Base-by-base conservation (phyloP, 768 basidiomycete genomes). In the Ramaria rubella region DNA sequence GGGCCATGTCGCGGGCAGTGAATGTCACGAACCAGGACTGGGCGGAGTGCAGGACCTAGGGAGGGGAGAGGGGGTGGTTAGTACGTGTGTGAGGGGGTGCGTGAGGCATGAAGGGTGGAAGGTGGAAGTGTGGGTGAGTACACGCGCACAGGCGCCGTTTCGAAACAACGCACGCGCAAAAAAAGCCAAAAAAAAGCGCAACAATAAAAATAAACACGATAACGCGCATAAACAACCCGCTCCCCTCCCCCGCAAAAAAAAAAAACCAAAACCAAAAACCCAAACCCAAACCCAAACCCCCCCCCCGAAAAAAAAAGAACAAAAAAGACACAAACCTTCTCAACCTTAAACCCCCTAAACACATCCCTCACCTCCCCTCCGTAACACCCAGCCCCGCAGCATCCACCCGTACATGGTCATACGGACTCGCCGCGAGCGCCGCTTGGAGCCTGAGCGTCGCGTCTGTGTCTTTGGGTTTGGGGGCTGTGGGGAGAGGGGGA, bases 21-120 rank as follows among this genome's bases (percentile, higher is more conserved):
- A 96, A 97, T 3, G 91, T 87, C 60, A 94, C 78, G 65, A 93
- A 94, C 77, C 90, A 86, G 9, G 84, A 87, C 1, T 72, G 70
- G 50, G 80, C 77, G 66, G 88, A 87, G 59, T 81, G 79, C 1
- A 92, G 72, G 26, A 94, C 77, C 87, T 90, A 56, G 15, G 9
- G 23, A 53, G 15, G 33, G 44, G 23, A 46, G n/a, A n/a, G n/a
- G n/a, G n/a, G n/a, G n/a, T n/a, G 36, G 36, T 38, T 38, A 38
- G 36, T 38, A 11, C 11, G 36, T 11, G n/a, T 38, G 11, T 38
- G n/a, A n/a, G 36, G 36, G 36, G n/a, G 36, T 38, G n/a, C n/a
- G n/a, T n/a, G n/a, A n/a, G n/a, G n/a, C n/a, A n/a, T n/a, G n/a
- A n/a, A n/a, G n/a, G n/a, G n/a, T n/a, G n/a, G n/a, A n/a, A n/a